These are phyloP conservation scores for Passalora sequoiae DNA, from an alignment of 2,329 filamentous ascomycete species.

Conservation along the genomic window DNA sequence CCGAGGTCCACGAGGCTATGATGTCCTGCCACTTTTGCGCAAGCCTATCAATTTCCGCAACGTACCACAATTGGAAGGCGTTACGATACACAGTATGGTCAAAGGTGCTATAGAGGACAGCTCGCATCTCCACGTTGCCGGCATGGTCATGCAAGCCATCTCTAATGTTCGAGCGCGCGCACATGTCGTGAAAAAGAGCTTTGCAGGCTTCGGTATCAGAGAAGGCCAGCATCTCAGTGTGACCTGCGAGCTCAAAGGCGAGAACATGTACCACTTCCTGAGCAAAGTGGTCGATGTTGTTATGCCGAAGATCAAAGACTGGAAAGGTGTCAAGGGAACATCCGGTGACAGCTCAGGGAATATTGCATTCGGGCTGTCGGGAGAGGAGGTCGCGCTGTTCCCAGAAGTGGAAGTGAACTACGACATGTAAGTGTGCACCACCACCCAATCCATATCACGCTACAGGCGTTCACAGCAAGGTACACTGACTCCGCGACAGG, in stretches of 20 bases:
- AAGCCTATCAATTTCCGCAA: constrained; percentile 70
- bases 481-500: constrained; percentile 39
- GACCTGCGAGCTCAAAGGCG: constrained; percentile 71
- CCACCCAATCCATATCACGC: no score
- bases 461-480: no score
- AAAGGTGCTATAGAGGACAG: constrained; percentile 63
- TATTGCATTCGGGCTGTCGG: constrained; percentile 71
- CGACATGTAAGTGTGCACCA: constrained; percentile 61
- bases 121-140: constrained; percentile 72
- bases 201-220: constrained; percentile 69
- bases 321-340: constrained; percentile 68
- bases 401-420: constrained; percentile 95
- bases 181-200: constrained; percentile 64
- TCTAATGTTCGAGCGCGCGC: constrained; percentile 68
- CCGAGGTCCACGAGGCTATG: constrained; percentile 75
- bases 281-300: constrained; percentile 87
- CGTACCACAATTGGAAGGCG: constrained; percentile 72
- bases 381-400: constrained; percentile 74
- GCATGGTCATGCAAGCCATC: constrained; percentile 79
- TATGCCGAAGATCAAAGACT: constrained; percentile 93
- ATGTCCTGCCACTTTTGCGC: constrained; percentile 64
- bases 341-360: constrained; percentile 88
- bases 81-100: constrained; percentile 76
- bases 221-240: constrained; percentile 67
- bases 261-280: constrained; percentile 83